Base-by-base conservation (phyloP, 352 stramenopile species). In the Pythium rishiriense region DNA sequence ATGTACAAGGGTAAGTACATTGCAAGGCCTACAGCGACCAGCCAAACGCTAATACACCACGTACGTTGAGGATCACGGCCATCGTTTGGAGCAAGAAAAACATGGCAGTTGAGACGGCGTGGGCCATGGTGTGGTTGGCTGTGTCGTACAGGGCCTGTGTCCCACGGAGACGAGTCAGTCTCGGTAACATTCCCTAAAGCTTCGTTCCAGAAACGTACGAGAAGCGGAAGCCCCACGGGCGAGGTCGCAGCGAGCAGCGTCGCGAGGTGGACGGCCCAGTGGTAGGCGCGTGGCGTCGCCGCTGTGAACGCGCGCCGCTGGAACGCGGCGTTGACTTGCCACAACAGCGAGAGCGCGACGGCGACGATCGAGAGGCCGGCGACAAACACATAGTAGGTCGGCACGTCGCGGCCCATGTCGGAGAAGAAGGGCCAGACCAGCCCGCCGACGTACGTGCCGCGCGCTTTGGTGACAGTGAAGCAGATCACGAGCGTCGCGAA, bases 41-140 rank as follows among this genome's bases (percentile, higher is more conserved):
- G n/a, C n/a, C n/a, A n/a, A n/a, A n/a, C n/a, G n/a, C n/a, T n/a
- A n/a, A n/a, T n/a, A 7, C 9, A 10, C 24, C 14, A 65, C 63
- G 45, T 70, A 89, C 82, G 58, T 91, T 88, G 59, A 83, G 59
- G 43, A 78, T 75, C 21, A 88, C 61, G 5, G 79, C 78, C 33
- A 85, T 19, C 0, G 78, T 81, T 58, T 89, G 72, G 39, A 89
- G 64, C 43, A 81, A 61, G 57, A 91, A 89, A 68, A 91, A 89
- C 62, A 68, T 85, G 58, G 86, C 87, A 31, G 79, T 76, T 0
- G 72, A 71, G 50, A 74, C 65, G 55, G 85, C 83, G 70, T 91
- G 82, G 35, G 77, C 15, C 11, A 64, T 62, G 24, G 78, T 70
- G 59, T 84, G 85, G 51, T 68, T 73, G 24, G 80, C 54, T 22